phyloP scores from a whole-genome alignment of 2,329 filamentous ascomycete genomes.

The Diatrype stigma region DNA sequence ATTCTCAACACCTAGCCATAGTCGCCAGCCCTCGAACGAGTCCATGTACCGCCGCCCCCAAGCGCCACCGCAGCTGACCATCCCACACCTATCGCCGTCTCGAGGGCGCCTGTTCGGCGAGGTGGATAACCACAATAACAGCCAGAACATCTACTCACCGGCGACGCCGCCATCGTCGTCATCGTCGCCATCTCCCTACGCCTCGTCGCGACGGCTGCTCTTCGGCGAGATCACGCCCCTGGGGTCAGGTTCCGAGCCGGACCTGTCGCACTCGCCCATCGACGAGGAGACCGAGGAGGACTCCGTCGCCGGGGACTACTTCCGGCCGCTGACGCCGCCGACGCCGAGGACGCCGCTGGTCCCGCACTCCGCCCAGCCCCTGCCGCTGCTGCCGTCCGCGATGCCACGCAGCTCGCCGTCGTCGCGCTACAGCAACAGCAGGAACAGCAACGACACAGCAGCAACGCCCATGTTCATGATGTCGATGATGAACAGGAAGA shows the following conservation, averaged over 20 bases:
- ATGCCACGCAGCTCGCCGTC: background rate
- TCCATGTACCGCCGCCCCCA: slow-evolving; percentile 9
- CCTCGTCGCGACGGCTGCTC: slow-evolving; percentile 17
- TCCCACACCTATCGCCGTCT: slow-evolving; percentile 18
- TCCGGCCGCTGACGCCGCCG: slow-evolving; percentile 24
- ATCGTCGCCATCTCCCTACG: background rate
- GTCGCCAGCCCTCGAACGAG: slow-evolving; percentile 20
- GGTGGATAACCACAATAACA: too few species aligned
- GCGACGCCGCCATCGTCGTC: slow-evolving; percentile 6
- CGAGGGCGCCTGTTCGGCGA: slow-evolving; percentile 26
- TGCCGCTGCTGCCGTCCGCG: background rate
- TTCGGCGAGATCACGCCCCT: slow-evolving; percentile 27
- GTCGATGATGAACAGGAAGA: slow-evolving; percentile 2
- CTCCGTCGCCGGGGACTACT: slow-evolving; percentile 17
- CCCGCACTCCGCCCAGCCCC: background rate
- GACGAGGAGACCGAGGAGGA: slow-evolving; percentile 23
- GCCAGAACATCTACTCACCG: slow-evolving; percentile 22
- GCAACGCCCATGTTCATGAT: slow-evolving; percentile 23
- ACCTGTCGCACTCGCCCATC: slow-evolving; percentile 26
- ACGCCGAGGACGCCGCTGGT: slow-evolving; percentile 10
- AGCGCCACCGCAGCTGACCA: slow-evolving; percentile 16
- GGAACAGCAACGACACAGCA: slow-evolving; percentile 16
- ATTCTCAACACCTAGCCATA: slow-evolving; percentile 6
- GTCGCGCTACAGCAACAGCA: slow-evolving; percentile 1
- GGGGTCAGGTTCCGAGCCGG: slow-evolving; percentile 22